These are phyloP conservation scores for Polyplosphaeria fusca DNA, from an alignment of 495 filamentous ascomycete genomes.

Conservation along the genomic window DNA sequence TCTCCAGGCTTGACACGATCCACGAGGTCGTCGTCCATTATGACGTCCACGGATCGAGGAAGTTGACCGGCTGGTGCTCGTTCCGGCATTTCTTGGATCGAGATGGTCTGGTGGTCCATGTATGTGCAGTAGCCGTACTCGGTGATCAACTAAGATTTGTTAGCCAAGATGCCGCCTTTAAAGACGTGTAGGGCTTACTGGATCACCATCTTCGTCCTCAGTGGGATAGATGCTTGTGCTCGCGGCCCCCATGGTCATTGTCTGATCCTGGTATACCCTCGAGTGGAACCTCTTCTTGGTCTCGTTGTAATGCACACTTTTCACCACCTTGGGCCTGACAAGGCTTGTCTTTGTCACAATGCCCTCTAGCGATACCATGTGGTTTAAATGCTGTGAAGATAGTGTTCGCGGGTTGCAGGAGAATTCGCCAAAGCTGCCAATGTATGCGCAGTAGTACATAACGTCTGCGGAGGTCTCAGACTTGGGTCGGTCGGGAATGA, in stretches of 20 bases:
- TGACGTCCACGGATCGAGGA: conserved; percentile 94
- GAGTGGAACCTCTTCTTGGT: conserved; percentile 75
- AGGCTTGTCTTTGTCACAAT: conserved; percentile 96
- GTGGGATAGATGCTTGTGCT: conserved; percentile 91
- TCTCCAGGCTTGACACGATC: conserved; percentile 94
- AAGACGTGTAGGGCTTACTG: conserved; percentile 53
- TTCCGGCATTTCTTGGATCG: conserved; percentile 99
- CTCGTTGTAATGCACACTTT: conserved; percentile 95
- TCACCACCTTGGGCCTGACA: conserved; percentile 92
- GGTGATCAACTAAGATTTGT: conserved; percentile 68
- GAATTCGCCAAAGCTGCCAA: conserved; percentile 91
- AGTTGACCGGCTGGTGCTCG: conserved; percentile 93
- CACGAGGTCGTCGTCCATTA: conserved; percentile 94
- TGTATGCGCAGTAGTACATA: conserved; percentile 91
- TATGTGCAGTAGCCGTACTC: conserved; percentile 96
- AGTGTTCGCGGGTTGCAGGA: conserved; percentile 93
- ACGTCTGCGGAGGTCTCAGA: conserved; percentile 60
- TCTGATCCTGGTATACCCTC: conserved; percentile 89
- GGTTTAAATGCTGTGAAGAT: conserved; percentile 82
- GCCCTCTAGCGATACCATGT: conserved; percentile 94
- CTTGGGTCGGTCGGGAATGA: conserved; percentile 62
- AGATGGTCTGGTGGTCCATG: conserved; percentile 95
- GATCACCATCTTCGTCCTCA: conserved; percentile 81
- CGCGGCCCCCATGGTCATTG: conserved; percentile 87
- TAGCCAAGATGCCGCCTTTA: no score